phyloP scores from a whole-genome alignment of 2,329 filamentous ascomycete genomes.

The Emmonsiellopsis sp. region DNA sequence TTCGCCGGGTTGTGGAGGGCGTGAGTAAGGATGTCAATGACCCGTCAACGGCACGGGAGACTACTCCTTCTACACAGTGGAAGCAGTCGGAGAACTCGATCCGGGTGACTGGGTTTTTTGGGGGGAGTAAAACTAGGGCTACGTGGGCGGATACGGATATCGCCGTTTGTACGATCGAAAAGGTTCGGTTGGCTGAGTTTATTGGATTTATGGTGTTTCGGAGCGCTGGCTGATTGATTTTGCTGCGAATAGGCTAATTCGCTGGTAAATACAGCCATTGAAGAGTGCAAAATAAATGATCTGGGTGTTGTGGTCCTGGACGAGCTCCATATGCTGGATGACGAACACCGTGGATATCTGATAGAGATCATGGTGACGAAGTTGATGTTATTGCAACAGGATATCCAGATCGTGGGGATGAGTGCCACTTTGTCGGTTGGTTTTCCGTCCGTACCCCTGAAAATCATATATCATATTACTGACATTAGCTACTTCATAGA shows the following conservation, averaged over 20 bases:
- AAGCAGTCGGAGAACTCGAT: conserved; percentile 50
- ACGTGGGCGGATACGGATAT: conserved; percentile 69
- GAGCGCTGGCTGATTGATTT: neutral
- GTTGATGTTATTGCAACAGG: conserved; percentile 56
- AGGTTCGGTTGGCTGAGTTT: conserved; percentile 37
- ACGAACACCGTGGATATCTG: conserved; percentile 65
- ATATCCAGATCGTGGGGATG: conserved; percentile 67
- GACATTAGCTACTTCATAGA: conserved; percentile 36
- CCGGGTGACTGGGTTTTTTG: conserved; percentile 63
- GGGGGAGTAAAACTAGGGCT: conserved; percentile 57
- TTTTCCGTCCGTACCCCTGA: neutral
- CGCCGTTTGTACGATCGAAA: conserved; percentile 71
- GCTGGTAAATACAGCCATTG: conserved; percentile 62
- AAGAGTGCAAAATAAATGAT: conserved; percentile 56
- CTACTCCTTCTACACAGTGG: conserved; percentile 36
- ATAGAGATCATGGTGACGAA: conserved; percentile 67
- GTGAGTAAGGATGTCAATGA: conserved; percentile 36
- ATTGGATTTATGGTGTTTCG: conserved; percentile 1
- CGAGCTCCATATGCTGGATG: conserved; percentile 74
- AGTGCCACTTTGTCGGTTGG: conserved; percentile 63
- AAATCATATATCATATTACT: neutral
- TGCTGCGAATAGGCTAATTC: conserved; percentile 52
- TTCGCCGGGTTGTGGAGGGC: conserved; percentile 56
- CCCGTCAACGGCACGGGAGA: conserved; percentile 12
- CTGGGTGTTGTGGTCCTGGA: conserved; percentile 61